Evolutionary conservation across 2,329 filamentous ascomycete species (phyloP), one percentile per base, ranked within the genome.

Genomic region (Cyphellophora attinorum): DNA sequence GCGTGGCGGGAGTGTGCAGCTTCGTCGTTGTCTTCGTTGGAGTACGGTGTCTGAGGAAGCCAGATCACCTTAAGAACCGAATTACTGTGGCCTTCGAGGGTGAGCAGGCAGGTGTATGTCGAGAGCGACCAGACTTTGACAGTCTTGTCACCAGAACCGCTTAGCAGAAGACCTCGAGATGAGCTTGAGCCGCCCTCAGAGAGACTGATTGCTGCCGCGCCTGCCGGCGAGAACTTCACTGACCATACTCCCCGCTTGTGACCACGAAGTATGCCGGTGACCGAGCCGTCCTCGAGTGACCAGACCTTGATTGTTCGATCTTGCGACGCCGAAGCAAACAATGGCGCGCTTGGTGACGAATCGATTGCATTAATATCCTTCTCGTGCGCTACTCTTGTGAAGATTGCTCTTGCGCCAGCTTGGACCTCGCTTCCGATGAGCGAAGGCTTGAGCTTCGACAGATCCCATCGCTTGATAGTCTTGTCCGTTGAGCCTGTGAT

Each of bases 281-380:
- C 82, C 50, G 95, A 86, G 13, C 93, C 88, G 54, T 91, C 84
- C 46, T 88, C 80, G 5, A 81, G 71, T 5, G 88, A 91, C 82
- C 89, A 98, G 39, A 98, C 91, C 63, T 96, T 98, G 47, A 96
- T 86, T 0, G 85, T 93, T 47, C 86, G 84, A 57, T 98, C 91
- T 60, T 98, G 91, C 4, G 89, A 96, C 18, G 91, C 89, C 1
- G 91, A 95, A 3, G 89, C 93, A 53, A 98, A 96, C 1, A 95
- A 62, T n/a, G 78, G 74, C 4, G 75, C 76, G 2, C 73, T 69
- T 14, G 77, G 72, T 44, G 86, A 84, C 8, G 91, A 70, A 45
- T 93, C 85, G 33, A 98, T 74, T 2, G 91, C 86, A 51, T 98
- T 98, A 60, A 98, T 98, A 48, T 98, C 91, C 56, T 98, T 98